Evolutionary conservation across 805 yeast species (phyloP), one percentile per base, ranked within the genome.

Genomic region (Pichia nanzhaoensis): DNA sequence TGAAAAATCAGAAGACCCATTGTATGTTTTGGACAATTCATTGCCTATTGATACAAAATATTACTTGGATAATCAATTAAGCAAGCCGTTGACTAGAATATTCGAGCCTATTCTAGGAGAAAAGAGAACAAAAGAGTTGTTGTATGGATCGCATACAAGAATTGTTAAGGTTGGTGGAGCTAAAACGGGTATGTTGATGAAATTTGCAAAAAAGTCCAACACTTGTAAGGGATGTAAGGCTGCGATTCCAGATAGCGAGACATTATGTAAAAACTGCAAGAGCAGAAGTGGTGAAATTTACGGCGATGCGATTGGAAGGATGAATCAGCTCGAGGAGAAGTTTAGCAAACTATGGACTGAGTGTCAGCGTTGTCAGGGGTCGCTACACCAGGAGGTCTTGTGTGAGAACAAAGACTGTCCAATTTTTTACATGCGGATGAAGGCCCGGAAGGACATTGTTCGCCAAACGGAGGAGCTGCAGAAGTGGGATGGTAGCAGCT

Each of bases 371-470:
- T 93, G 99, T 64, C 97, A 95, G 56, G 98, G 98, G 0, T 85
- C 93, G 21, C 68, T 95, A 44, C 97, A 93, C 57, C 96, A 89
- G 64, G 98, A 93, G 55, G 98, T 93, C 3, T 69, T 91, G 20
- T 93, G 99, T 63, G 82, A 96, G 0, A 88, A 91, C 54, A 89
- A 90, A 54, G 98, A 93, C 64, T 93, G 99, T 67, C 96, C 97
- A 1, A 93, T 93, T 32, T 93, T 93, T 58, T 93, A 93, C 63
- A 93, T 93, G 99, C 74, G 99, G 58, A 90, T 78, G 64, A 83
- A 84, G 59, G 84, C 82, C 8, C 91, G 84, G 56, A 84, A 83
- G 61, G 95, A 85, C 55, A 74, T 81, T 7, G 61, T 66, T 30
- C 70, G 69, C 33, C 82, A 80, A 46, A 67, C 78, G 8, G 61